Conservation (phyloP, 78 protist genomes). For the Dictyostelium citrinum region DNA sequence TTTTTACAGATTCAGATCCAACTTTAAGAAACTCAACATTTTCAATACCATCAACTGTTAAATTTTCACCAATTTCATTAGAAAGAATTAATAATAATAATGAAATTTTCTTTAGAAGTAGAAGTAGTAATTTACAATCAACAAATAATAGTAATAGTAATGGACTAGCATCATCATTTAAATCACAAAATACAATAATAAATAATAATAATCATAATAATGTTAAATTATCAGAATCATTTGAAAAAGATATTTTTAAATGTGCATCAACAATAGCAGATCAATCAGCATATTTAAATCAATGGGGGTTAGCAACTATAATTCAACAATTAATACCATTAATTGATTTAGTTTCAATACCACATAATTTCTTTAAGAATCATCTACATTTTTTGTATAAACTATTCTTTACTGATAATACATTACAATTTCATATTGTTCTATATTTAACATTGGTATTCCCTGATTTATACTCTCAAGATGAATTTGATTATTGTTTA, state of each 20-base stretch:
- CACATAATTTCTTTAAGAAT: slow-evolving; percentile 35
- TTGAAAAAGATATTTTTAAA: slow-evolving; percentile 52
- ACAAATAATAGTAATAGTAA: neutral
- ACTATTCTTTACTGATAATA: slow-evolving; percentile 36
- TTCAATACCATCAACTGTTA: slow-evolving; percentile 38
- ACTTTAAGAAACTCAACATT: neutral
- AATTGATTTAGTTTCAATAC: slow-evolving; percentile 28
- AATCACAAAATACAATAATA: neutral
- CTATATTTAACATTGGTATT: slow-evolving; percentile 11
- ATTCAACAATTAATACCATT: slow-evolving; percentile 37
- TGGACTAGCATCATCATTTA: neutral
- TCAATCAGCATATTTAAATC: slow-evolving; percentile 56
- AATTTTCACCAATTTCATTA: slow-evolving; percentile 34
- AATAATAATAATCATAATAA: neutral
- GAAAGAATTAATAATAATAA: neutral
- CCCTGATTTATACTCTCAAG: slow-evolving; percentile 44
- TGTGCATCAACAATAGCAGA: slow-evolving; percentile 49
- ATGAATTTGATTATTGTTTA: slow-evolving; percentile 33
- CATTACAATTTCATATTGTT: slow-evolving; percentile 38
- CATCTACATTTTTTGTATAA: slow-evolving; percentile 61
- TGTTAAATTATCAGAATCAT: slow-evolving; percentile 5
- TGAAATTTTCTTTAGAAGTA: neutral
- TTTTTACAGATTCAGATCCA: neutral
- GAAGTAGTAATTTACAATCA: neutral
- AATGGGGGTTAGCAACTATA: slow-evolving; percentile 33